A percentile compares a stretch with the other conserved stretches of the same genome.
These are phyloP conservation scores for Maudiozyma humilis DNA, from an alignment of 1,139 yeast species.

Conservation along the genomic window DNA sequence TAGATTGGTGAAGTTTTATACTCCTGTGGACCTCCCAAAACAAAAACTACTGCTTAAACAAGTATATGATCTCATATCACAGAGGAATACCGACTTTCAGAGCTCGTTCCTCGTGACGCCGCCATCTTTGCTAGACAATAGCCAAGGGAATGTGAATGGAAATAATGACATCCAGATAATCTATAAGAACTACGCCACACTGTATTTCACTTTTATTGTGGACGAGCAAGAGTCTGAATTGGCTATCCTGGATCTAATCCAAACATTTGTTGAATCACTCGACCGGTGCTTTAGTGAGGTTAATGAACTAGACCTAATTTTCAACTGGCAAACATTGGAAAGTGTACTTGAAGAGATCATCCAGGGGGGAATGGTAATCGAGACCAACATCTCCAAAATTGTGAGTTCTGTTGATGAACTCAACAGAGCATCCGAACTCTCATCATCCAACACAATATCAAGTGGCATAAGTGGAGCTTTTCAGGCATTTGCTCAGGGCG, in stretches of 20 bases:
- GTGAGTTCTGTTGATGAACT: constrained; percentile 58
- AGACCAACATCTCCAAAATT: constrained; percentile 73
- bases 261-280: constrained; percentile 90
- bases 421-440: constrained; percentile 25
- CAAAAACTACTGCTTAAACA: constrained; percentile 29
- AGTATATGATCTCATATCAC: constrained; percentile 29
- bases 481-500: constrained; percentile 28
- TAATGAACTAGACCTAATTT: constrained; percentile 88
- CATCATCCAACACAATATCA: constrained; percentile 18
- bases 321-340: constrained; percentile 94
- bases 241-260: constrained; percentile 88
- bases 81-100: constrained; percentile 27
- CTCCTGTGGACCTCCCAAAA: constrained; percentile 51
- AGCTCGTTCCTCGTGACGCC: constrained; percentile 29
- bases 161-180: constrained; percentile 75
- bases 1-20: constrained; percentile 81
- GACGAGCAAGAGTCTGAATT: constrained; percentile 94
- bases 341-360: constrained; percentile 87
- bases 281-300: constrained; percentile 91
- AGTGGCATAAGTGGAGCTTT: constrained; percentile 24
- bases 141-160: constrained; percentile 47
- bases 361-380: constrained; percentile 99
- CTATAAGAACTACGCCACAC: constrained; percentile 88
- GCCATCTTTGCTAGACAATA: constrained; percentile 46
- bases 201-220: constrained; percentile 88